Percentiles rank a stretch among this genome's conserved stretches.
These are phyloP conservation scores for Cymbopogon citratus DNA, from an alignment of 176 grass and related monocot species.

Conservation along the genomic window DNA sequence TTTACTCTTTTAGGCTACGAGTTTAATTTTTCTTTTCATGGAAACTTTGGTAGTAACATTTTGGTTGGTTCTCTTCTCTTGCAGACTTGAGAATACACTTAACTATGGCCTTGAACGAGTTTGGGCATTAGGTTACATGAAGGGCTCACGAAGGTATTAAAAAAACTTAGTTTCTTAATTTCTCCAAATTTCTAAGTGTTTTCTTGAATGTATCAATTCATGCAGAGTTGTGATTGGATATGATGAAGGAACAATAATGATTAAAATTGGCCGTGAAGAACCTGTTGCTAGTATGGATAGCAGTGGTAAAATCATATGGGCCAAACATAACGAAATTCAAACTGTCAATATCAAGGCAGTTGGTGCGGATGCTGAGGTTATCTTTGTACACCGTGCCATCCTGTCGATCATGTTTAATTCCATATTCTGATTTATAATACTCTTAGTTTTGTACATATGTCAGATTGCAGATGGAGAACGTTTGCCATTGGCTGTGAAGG, in stretches of 20 bases:
- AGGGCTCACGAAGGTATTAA: conserved; percentile 56
- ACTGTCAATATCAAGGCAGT: conserved; percentile 88
- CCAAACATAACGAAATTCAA: conserved; percentile 86
- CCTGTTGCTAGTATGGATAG: conserved; percentile 69
- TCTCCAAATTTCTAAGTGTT: not conserved
- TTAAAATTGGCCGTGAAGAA: conserved; percentile 64
- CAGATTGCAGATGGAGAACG: conserved; percentile 81
- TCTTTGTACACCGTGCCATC: not conserved
- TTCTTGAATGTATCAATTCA: conserved; percentile 10
- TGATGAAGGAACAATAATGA: conserved; percentile 79
- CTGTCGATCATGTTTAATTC: not conserved
- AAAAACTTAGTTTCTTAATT: not conserved
- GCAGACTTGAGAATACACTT: conserved; percentile 64
- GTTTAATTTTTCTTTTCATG: not conserved
- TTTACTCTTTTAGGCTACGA: not conserved
- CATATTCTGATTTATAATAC: not conserved
- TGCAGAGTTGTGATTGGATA: conserved; percentile 68
- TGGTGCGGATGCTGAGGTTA: conserved; percentile 73
- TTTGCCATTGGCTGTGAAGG: conserved; percentile 76
- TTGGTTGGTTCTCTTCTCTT: conserved; percentile 4
- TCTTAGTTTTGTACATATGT: conserved; percentile 4
- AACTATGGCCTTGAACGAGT: conserved; percentile 81
- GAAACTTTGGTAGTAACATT: not conserved
- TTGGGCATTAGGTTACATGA: conserved; percentile 75
- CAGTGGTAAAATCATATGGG: conserved; percentile 65